These are phyloP conservation scores for Dendrocalamus latiflorus DNA, from an alignment of 202 grass and related monocot genomes.

Conservation along the genomic window DNA sequence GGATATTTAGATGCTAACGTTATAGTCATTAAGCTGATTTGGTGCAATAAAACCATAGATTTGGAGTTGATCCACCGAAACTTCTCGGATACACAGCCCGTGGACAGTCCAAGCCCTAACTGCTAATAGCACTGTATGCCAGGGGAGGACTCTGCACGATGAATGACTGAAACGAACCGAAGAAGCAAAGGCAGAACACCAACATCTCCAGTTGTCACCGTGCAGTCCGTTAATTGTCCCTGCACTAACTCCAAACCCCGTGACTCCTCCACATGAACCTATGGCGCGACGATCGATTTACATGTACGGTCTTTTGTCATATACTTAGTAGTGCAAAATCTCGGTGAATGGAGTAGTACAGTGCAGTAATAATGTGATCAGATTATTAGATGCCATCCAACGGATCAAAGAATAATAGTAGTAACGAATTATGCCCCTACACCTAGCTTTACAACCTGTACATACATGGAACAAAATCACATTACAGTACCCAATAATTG, in stretches of 20 bases:
- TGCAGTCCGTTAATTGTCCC: neutral
- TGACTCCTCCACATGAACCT: neutral
- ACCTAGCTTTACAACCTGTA: constrained; percentile 30
- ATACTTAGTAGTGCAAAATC: neutral
- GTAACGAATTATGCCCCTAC: constrained; percentile 17
- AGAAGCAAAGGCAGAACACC: neutral
- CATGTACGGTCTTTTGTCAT: neutral
- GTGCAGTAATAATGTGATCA: neutral
- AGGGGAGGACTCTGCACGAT: neutral
- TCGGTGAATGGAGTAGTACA: neutral
- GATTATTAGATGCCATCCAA: constrained; percentile 41
- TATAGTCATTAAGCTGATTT: neutral
- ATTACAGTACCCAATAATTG: neutral
- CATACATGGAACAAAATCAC: neutral
- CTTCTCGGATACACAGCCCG: neutral
- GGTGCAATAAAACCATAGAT: neutral
- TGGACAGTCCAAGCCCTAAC: neutral
- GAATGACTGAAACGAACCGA: neutral
- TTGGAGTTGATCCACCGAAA: neutral
- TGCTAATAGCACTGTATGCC: neutral
- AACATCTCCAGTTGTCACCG: constrained; percentile 18
- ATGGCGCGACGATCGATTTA: neutral
- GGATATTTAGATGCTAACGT: neutral
- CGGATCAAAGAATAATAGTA: constrained; percentile 45
- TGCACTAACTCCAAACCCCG: neutral